phyloP scores from a whole-genome alignment of 208 protist genomes.

The Naegleria fowleri region DNA sequence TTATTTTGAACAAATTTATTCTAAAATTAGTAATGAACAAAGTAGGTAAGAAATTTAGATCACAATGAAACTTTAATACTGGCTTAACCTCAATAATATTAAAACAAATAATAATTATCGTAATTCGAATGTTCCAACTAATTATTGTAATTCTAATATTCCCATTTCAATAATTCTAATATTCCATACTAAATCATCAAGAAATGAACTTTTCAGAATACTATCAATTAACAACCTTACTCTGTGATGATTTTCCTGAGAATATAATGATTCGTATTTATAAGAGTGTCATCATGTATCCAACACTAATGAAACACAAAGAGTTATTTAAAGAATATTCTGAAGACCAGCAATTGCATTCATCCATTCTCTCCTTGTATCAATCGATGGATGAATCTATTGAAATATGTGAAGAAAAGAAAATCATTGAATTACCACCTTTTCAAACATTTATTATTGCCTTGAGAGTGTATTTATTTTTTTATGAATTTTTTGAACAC shows the following conservation, averaged over 20 bases:
- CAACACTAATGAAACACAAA: background rate
- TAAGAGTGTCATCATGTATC: background rate
- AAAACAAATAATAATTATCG: no score
- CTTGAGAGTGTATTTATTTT: background rate
- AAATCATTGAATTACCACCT: background rate
- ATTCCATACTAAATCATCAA: no score
- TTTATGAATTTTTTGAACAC: background rate
- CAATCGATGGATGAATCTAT: no score
- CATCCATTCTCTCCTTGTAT: no score
- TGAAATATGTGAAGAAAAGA: background rate
- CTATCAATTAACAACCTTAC: background rate
- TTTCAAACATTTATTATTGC: background rate
- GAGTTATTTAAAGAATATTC: background rate
- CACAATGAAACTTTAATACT: no score
- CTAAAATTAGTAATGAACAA: background rate
- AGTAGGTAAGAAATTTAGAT: background rate
- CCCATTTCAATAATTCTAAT: no score
- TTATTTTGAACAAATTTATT: constrained; percentile 13
- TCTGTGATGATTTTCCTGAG: background rate
- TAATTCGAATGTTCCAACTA: no score
- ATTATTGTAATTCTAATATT: no score
- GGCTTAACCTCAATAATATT: no score
- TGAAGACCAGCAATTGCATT: background rate
- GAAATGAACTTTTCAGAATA: background rate
- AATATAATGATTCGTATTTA: background rate